Percentiles rank a stretch among this genome's conserved stretches.
Evolutionary conservation across 2,329 filamentous ascomycete genomes (phyloP).

Genomic region (Neonectria punicea): DNA sequence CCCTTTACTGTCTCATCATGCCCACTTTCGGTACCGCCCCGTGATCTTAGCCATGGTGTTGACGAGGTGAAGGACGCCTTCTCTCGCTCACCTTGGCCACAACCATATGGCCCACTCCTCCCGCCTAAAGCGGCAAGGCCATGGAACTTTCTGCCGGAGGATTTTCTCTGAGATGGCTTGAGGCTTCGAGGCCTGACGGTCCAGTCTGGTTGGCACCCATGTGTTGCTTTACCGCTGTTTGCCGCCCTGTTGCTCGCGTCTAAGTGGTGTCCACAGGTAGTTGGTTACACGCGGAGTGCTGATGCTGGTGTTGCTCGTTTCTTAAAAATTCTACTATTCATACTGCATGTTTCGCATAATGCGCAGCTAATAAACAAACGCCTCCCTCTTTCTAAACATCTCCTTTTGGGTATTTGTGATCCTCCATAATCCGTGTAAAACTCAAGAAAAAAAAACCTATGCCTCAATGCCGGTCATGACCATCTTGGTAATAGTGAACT

Average conservation of each 20-base stretch:
- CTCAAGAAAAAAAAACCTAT: slow-evolving; percentile 22
- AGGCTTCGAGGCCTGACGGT: not conserved
- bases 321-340: slow-evolving; percentile 3
- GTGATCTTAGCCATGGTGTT: slow-evolving; percentile 12
- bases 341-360: slow-evolving; percentile 15
- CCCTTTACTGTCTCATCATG: not conserved
- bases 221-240: slow-evolving; percentile 9
- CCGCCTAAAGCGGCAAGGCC: slow-evolving; percentile 17
- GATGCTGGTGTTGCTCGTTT: not conserved
- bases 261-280: slow-evolving; percentile 10
- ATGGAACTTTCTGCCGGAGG: slow-evolving; percentile 10
- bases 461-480: slow-evolving; percentile 44
- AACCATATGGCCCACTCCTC: slow-evolving; percentile 18
- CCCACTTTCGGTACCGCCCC: not conserved
- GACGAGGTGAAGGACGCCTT: slow-evolving; percentile 3
- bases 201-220: not conserved
- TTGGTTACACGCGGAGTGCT: not conserved
- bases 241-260: not conserved
- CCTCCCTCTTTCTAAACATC: slow-evolving; percentile 9
- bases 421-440: slow-evolving; percentile 18
- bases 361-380: not conserved
- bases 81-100: slow-evolving; percentile 14
- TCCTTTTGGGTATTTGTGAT: slow-evolving; percentile 37
- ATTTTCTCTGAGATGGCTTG: not conserved
- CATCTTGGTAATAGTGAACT: slow-evolving; percentile 77